Conservation (phyloP, 345 rosid genomes). For the Cardamine resedifolia region DNA sequence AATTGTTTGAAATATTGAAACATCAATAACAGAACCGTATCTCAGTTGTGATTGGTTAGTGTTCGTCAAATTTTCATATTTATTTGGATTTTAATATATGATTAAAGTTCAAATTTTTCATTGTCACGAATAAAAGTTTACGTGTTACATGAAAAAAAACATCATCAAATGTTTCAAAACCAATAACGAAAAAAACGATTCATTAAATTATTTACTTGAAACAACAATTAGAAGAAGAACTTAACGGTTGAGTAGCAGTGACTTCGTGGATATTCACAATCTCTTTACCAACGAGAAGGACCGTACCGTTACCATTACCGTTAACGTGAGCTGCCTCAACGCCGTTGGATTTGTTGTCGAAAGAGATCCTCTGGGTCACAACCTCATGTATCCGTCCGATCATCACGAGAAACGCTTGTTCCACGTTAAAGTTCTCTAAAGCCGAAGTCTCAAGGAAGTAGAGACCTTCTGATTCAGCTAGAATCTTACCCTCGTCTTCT, state of each 20-base stretch:
- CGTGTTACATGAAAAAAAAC: not conserved
- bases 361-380: conserved; percentile 47
- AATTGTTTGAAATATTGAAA: conserved; percentile 1
- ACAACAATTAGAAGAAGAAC: conserved; percentile 47
- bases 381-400: conserved; percentile 59
- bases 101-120: conserved; percentile 1
- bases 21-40: not conserved
- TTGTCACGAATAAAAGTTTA: not conserved
- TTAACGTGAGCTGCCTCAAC: not conserved
- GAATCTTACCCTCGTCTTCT: conserved; percentile 60
- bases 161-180: conserved; percentile 1
- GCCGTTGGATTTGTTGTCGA: conserved; percentile 51
- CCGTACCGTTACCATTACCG: conserved; percentile 8
- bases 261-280: conserved; percentile 61
- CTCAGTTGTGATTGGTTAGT: not conserved
- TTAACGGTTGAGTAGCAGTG: conserved; percentile 58
- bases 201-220: conserved; percentile 30
- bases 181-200: not conserved
- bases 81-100: not conserved
- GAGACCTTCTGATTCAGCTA: conserved; percentile 62
- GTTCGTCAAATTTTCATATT: not conserved
- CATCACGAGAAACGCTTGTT: conserved; percentile 74
- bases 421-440: conserved; percentile 65
- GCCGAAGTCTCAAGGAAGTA: conserved; percentile 90
- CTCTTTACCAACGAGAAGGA: conserved; percentile 55